Percentiles rank a stretch among this genome's conserved stretches.
Conservation (phyloP, 306 rosid genomes). For the Pyrus pyrifolia region DNA sequence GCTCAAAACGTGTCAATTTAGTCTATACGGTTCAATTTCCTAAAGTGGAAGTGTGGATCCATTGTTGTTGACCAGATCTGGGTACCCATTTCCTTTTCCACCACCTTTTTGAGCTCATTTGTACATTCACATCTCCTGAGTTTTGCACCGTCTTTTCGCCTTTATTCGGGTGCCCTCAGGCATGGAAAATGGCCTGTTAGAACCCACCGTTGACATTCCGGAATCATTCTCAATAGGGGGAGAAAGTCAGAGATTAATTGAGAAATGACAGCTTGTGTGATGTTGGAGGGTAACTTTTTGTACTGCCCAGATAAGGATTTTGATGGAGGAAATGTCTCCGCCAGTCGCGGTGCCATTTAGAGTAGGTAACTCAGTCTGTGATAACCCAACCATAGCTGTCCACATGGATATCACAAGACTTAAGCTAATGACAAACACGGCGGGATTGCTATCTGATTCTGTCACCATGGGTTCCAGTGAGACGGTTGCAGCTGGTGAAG, state of each 20-base stretch:
- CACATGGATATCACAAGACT: constrained; percentile 63
- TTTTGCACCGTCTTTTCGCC: constrained; percentile 21
- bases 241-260: constrained; percentile 42
- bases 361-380: constrained; percentile 75
- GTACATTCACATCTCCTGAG: constrained; percentile 37
- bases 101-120: constrained; percentile 38
- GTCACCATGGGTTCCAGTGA: constrained; percentile 42
- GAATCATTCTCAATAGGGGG: constrained; percentile 43
- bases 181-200: constrained; percentile 53
- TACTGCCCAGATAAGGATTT: constrained; percentile 47
- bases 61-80: constrained; percentile 88
- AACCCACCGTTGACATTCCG: constrained; percentile 42
- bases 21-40: constrained; percentile 30
- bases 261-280: constrained; percentile 60
- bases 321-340: constrained; percentile 76
- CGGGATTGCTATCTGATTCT: constrained; percentile 49
- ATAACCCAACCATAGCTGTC: constrained; percentile 48
- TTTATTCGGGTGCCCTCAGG: constrained; percentile 30
- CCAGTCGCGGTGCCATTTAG: constrained; percentile 58
- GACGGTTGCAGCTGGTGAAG: constrained; percentile 31
- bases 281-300: constrained; percentile 46
- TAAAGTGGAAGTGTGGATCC: constrained; percentile 45
- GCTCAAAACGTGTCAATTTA: constrained; percentile 20
- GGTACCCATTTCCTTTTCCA: constrained; percentile 41
- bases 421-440: constrained; percentile 59